Percentiles rank a stretch among this genome's conserved stretches.
Evolutionary conservation across 805 yeast species (phyloP).

Genomic region (Spathaspora sp.): DNA sequence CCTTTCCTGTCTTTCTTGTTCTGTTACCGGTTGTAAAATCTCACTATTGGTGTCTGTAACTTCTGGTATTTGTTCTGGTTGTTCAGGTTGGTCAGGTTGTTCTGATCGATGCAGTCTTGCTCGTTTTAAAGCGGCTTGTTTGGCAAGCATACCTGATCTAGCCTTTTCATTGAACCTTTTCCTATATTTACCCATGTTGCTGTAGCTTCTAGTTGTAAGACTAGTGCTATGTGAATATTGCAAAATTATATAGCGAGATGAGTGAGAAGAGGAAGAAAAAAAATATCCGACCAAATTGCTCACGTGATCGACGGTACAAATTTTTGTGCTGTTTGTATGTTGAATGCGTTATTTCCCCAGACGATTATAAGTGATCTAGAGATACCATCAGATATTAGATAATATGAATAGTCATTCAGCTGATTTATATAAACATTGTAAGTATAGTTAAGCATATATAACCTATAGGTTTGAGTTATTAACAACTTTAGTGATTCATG

Average conservation of each 20-base stretch:
- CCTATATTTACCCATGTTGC: conserved; percentile 76
- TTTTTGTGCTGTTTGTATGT: too few relatives aligned
- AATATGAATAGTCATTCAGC: not conserved
- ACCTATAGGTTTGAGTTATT: not conserved
- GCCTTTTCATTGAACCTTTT: conserved; percentile 83
- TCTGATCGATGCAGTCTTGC: conserved; percentile 63
- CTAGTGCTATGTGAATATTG: not conserved
- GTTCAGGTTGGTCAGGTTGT: conserved; percentile 41
- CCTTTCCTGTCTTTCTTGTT: conserved; percentile 58
- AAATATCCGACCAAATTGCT: not conserved
- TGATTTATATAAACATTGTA: conserved; percentile 11
- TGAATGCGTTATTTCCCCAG: too few relatives aligned
- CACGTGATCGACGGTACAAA: not conserved
- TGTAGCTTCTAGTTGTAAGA: not conserved
- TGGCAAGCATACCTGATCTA: conserved; percentile 77
- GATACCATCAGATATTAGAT: not conserved
- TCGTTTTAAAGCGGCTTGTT: conserved; percentile 63
- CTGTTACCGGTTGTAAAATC: conserved; percentile 57
- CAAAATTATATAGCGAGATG: not conserved
- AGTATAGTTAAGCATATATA: not conserved
- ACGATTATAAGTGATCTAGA: too few relatives aligned
- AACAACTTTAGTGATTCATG: conserved; percentile 35
- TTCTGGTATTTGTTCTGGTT: conserved; percentile 8
- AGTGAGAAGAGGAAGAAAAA: not conserved
- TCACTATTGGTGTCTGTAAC: conserved; percentile 55